phyloP scores from a whole-genome alignment of 2,329 filamentous ascomycete species.

The Trichoderma pleuroti region DNA sequence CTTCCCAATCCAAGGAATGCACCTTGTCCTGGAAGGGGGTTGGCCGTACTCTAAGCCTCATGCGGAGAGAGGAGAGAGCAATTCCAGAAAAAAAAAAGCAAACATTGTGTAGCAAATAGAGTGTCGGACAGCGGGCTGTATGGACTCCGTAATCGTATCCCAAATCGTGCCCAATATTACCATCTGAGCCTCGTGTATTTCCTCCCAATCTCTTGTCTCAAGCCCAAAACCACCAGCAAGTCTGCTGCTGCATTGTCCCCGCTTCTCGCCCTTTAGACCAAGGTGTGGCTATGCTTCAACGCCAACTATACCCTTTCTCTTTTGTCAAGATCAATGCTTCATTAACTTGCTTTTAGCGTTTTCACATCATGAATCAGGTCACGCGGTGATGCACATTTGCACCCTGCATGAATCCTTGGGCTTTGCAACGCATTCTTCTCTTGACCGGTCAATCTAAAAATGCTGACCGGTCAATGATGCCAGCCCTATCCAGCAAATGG shows the following conservation, averaged over 20 bases:
- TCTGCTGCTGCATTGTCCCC: neutral
- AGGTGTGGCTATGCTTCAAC: neutral
- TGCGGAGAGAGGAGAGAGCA: neutral
- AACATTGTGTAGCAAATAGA: neutral
- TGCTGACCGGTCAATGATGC: constrained; percentile 11
- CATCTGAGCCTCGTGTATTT: neutral
- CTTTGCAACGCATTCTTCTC: neutral
- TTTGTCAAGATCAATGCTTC: no score
- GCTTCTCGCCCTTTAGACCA: neutral
- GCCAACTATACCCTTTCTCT: neutral
- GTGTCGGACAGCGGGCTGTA: neutral
- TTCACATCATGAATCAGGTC: neutral
- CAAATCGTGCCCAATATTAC: neutral
- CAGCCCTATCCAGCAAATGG: constrained; percentile 14
- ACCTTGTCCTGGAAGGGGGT: neutral
- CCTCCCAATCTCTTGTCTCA: neutral
- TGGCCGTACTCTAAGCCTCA: neutral
- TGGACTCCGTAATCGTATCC: neutral
- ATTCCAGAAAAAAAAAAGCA: neutral
- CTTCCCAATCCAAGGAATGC: neutral
- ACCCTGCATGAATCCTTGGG: neutral
- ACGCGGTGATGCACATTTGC: neutral
- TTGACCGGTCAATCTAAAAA: constrained; percentile 12
- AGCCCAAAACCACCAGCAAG: neutral
- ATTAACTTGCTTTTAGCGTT: neutral